Percentiles rank a stretch among this genome's conserved stretches.
These are phyloP conservation scores for Zoysia japonica DNA, from an alignment of 176 grass and related monocot genomes.

Conservation along the genomic window DNA sequence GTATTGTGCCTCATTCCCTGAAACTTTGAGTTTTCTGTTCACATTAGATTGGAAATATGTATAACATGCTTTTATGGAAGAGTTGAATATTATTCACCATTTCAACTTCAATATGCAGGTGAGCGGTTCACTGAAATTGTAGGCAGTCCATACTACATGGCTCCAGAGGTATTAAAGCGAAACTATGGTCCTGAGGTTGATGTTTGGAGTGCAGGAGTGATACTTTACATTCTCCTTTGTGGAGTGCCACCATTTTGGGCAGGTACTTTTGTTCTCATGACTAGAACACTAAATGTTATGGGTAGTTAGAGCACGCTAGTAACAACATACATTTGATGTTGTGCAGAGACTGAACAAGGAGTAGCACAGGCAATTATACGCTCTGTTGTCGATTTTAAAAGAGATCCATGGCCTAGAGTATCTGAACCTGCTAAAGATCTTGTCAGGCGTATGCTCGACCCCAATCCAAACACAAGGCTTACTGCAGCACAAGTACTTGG, in stretches of 20 bases:
- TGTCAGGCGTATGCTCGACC: constrained; percentile 85
- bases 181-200: constrained; percentile 96
- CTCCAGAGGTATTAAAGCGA: constrained; percentile 93
- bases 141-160: constrained; percentile 99
- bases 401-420: constrained; percentile 91
- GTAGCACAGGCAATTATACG: constrained; percentile 94
- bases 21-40: constrained; percentile 26
- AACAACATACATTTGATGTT: constrained; percentile 26
- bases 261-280: constrained; percentile 51
- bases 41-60: constrained; percentile 12
- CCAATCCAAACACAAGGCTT: constrained; percentile 72
- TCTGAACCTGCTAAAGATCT: constrained; percentile 97
- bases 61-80: background rate
- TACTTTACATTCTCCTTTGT: constrained; percentile 93
- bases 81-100: constrained; percentile 16
- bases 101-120: constrained; percentile 48
- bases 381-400: constrained; percentile 84
- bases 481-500: constrained; percentile 92
- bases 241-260: constrained; percentile 99
- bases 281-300: background rate
- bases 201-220: constrained; percentile 99
- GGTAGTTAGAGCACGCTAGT: constrained; percentile 25
- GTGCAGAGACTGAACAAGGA: constrained; percentile 89
- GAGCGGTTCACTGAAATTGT: constrained; percentile 92
- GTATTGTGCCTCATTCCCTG: constrained; percentile 17